Evolutionary conservation across 257 asterid genomes (phyloP).

Genomic region (Orobanche coerulescens): DNA sequence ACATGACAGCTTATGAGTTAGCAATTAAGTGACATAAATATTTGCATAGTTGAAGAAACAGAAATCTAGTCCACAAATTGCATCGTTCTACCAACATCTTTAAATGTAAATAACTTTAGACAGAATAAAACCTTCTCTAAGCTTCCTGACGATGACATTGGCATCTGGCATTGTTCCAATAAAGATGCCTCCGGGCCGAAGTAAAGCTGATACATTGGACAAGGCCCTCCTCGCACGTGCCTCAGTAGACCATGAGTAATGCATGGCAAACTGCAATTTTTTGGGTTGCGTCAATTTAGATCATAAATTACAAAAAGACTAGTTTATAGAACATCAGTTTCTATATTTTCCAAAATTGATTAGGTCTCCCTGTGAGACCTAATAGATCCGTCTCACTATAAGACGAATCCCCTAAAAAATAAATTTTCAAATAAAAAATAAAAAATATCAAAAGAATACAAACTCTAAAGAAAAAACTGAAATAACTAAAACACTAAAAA

Average conservation of each 20-base stretch:
- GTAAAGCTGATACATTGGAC: conserved; percentile 90
- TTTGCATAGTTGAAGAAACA: no score
- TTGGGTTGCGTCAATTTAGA: conserved; percentile 20
- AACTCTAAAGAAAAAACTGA: no score
- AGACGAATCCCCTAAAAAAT: no score
- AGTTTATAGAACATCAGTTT: not conserved
- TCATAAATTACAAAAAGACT: not conserved
- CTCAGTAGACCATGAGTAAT: conserved; percentile 98
- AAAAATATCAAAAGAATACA: no score
- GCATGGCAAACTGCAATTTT: conserved; percentile 87
- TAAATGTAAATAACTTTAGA: conserved; percentile 5
- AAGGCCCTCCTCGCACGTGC: conserved; percentile 93
- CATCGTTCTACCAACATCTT: not conserved
- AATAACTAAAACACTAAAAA: no score
- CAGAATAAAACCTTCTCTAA: conserved; percentile 69
- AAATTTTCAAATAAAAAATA: no score
- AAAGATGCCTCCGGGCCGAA: conserved; percentile 94
- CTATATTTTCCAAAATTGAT: not conserved
- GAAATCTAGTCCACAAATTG: not conserved
- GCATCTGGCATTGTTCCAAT: conserved; percentile 99
- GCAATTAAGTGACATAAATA: no score
- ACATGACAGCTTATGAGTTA: no score
- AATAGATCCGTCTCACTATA: no score
- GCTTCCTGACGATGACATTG: conserved; percentile 79
- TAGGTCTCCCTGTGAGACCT: no score